phyloP scores from a whole-genome alignment of 2,329 filamentous ascomycete species.

The Macrophomina pseudophaseolina region DNA sequence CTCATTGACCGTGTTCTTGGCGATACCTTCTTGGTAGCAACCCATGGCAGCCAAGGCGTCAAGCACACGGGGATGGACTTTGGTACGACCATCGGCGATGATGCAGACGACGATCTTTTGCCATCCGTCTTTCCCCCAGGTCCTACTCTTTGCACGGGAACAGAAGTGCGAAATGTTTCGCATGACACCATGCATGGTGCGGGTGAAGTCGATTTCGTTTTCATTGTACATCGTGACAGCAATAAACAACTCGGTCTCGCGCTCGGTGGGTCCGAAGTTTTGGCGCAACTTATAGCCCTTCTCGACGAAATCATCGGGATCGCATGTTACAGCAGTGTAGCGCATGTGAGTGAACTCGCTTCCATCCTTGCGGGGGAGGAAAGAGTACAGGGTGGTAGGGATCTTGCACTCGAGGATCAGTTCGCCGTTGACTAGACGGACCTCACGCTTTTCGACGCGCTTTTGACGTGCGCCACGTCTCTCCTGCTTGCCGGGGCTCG shows the following conservation, averaged over 20 bases:
- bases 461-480: slow-evolving; percentile 84
- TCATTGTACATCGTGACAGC: slow-evolving; percentile 99
- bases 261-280: slow-evolving; percentile 78
- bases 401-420: slow-evolving; percentile 99
- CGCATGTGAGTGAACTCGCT: slow-evolving; percentile 98
- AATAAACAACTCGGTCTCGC: slow-evolving; percentile 95
- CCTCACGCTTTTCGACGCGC: slow-evolving; percentile 91
- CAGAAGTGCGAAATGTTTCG: slow-evolving; percentile 98
- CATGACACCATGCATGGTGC: slow-evolving; percentile 99
- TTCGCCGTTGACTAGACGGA: slow-evolving; percentile 95
- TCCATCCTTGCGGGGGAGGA: slow-evolving; percentile 89
- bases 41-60: slow-evolving; percentile 96
- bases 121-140: slow-evolving; percentile 97
- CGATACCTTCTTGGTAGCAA: slow-evolving; percentile 97
- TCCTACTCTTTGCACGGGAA: slow-evolving; percentile 86
- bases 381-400: slow-evolving; percentile 96
- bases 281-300: slow-evolving; percentile 92
- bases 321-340: slow-evolving; percentile 97
- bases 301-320: slow-evolving; percentile 89
- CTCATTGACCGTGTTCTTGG: slow-evolving; percentile 97
- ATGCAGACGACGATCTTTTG: slow-evolving; percentile 99
- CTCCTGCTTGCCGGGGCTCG: slow-evolving; percentile 77
- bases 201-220: slow-evolving; percentile 93
- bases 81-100: slow-evolving; percentile 90
- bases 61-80: slow-evolving; percentile 89